These are phyloP conservation scores for Termitomyces sp. DNA, from an alignment of 768 basidiomycete species.

Conservation along the genomic window DNA sequence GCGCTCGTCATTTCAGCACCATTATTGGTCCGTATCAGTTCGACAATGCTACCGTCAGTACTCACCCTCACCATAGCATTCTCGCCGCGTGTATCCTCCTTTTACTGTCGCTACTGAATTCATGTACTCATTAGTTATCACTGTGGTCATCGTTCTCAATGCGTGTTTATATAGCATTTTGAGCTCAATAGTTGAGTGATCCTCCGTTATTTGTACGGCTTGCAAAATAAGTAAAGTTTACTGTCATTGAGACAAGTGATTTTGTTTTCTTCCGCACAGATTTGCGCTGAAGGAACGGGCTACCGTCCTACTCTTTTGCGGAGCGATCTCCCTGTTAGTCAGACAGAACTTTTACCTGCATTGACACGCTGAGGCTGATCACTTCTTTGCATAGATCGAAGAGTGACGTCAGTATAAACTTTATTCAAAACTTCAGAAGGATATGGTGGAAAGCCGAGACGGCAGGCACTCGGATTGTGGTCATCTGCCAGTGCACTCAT, in stretches of 20 bases:
- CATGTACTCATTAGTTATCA: neutral
- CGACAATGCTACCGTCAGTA: neutral
- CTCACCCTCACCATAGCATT: neutral
- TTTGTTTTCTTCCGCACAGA: no score
- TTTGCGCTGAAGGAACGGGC: no score
- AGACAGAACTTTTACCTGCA: no score
- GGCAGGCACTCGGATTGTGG: no score
- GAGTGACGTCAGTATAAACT: neutral
- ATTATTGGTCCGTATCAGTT: neutral
- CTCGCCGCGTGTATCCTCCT: neutral
- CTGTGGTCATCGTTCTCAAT: neutral
- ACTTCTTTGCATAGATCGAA: no score
- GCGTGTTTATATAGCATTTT: neutral
- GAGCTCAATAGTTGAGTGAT: neutral
- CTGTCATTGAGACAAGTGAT: neutral
- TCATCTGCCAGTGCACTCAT: neutral
- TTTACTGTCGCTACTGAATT: neutral
- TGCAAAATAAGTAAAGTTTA: neutral
- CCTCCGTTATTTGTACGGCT: neutral
- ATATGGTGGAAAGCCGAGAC: neutral
- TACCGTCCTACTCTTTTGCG: no score
- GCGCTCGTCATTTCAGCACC: neutral
- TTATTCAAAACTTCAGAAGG: neutral
- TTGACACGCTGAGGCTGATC: no score
- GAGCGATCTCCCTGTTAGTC: no score